Base-by-base conservation (phyloP, 2,329 filamentous ascomycete species). In the Coniochaeta prunicola region DNA sequence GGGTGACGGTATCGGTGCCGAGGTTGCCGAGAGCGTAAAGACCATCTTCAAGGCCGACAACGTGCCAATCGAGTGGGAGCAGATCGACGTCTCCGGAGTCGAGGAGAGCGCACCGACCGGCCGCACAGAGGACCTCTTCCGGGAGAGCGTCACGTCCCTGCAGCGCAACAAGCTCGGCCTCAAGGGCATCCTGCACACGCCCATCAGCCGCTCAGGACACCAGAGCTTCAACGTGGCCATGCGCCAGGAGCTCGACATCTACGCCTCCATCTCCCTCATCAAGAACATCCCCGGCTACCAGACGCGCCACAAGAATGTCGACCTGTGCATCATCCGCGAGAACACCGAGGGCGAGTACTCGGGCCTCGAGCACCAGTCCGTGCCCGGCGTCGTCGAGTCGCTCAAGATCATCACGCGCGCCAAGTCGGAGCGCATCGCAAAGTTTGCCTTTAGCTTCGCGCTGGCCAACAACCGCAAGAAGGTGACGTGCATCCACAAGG, bases 271-370 rank as follows among this genome's bases (percentile, higher is more conserved):
- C 74, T 91, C 92, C 71, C 84, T 97, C 67, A 92, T 99, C 84
- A 97, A 97, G 89, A 99, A 99, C 84, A 97, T 99, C 71, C 94
- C 94, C 69, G 94, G 94, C 71, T 97, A 97, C 83, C 80, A 94
- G 79, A 99, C 94, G 64, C 91, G 94, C 75, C 94, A 99, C 85
- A 89, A 96, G 78, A 85, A 94, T 77, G 91, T 99, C 75, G 94
- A 99, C 76, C 86, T 97, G 68, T 96, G 92, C 87, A 97, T 99
- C 78, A 97, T 99, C 79, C 94, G 94, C 80, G 94, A 99, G 84
- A 99, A 99, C 84, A 99, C 94, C 73, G 94, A 99, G 85, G 94
- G 94, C 73, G 94, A 99, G 83, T 99, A 99, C 85, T 97, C 92
- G 65, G 94, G 94, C 63, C 87, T 99, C 63, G 94, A 99, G 85